Evolutionary conservation across 495 filamentous ascomycete species (phyloP), one percentile per base, ranked within the genome.

Genomic region (Astrothelium macrocarpum): DNA sequence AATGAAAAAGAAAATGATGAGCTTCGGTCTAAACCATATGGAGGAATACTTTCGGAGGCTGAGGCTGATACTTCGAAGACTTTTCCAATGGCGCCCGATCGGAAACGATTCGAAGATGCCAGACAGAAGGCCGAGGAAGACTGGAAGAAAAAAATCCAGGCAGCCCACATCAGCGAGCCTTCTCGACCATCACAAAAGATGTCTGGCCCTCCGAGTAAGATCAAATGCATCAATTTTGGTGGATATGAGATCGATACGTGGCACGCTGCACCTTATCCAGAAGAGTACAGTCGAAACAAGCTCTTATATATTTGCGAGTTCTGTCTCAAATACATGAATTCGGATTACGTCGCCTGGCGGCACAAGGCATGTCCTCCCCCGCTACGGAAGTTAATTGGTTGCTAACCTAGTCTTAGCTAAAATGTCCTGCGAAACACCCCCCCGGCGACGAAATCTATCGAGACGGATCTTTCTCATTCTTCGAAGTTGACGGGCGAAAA

Each of bases 271-370:
- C 94, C 94, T 23, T 98, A 98, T 71, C 94, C 94, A 0, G 94
- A 97, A 73, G 94, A 98, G 75, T 98, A 97, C 77, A 97, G 91
- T 70, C 86, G 90, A 67, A 97, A 97, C 71, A 86, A 87, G 36
- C 87, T 96, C 23, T 85, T 98, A 18, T 97, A 95, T 75, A 97
- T 98, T 67, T 98, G 94, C 79, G 95, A 98, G 73, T 98, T 97
- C 74, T 98, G 94, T 72, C 79, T 98, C 56, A 97, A 97, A 73
- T 98, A 98, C 78, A 96, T 98, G 92, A 96, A 92, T 72, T 96
- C 93, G 12, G 92, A 97, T 71, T 97, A 93, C 67, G 93, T 97
- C 25, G 91, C 93, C 23, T 97, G 91, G 91, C 82, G 94, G 43
- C 94, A 98, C 72, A 97, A 96, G 78, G 88, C 95, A 69, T 58